Evolutionary conservation across 2,329 filamentous ascomycete genomes (phyloP), one percentile per base, ranked within the genome.

Genomic region (Nemania sp.): DNA sequence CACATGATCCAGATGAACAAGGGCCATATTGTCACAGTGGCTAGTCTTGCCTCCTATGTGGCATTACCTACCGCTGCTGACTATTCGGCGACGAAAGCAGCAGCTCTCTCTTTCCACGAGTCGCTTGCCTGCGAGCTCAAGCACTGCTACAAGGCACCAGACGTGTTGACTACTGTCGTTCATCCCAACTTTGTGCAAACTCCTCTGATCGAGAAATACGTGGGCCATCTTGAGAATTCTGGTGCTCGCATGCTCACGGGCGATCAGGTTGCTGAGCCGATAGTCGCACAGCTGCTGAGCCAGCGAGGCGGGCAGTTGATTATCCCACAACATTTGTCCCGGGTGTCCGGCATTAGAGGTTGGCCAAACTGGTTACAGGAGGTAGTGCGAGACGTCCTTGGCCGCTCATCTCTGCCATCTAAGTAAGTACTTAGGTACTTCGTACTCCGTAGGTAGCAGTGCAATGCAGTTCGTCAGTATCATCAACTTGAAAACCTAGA

Each of bases 281-380:
- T 59, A 22, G 39, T 60, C 8, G 40, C 39, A n/a, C 58, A 56
- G 49, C 44, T 60, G 28, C 56, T 49, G 43, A 60, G 55, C 30
- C 49, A 34, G 11, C 45, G 46, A 17, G 58, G 49, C 17, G 58
- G 55, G 19, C 58, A 60, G 26, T 33, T 60, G 23, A 49, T 60
- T 11, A 41, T 58, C 12, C 58, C 58, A 6, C 31, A 6, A 19
- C 44, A 20, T 6, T 17, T 19, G 24, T 28, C 33, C 6, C 3
- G 24, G 2, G 19, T 59, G 26, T 30, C 52, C n/a, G 46, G 46
- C 6, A 50, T 60, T 24, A 48, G 52, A 24, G 49, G 49, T 19
- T 60, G 58, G 58, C 58, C 58, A 11, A 59, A 22, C 9, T 60
- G 58, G 58, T 2, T 55, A 36, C 58, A 60, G 28, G 49, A 54